Evolutionary conservation across 2,329 filamentous ascomycete genomes (phyloP), one percentile per base, ranked within the genome.

Genomic region (Bipolaris oryzae): DNA sequence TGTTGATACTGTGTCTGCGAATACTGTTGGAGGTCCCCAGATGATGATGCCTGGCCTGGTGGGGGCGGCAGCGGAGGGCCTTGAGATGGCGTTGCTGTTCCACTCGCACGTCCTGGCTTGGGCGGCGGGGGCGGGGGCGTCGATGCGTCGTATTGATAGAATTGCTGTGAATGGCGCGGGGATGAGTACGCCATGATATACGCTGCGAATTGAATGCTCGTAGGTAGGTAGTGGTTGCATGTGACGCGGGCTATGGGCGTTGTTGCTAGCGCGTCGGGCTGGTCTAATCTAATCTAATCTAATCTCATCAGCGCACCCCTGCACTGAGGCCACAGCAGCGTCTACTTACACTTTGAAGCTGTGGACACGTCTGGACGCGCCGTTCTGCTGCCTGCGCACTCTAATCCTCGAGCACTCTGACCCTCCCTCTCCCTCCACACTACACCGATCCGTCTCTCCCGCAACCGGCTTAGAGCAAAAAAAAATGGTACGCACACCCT

Each of bases 101-200:
- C 73, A 52, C 73, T 78, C 7, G 75, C 77, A 39, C 77, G 78
- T 15, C 72, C 71, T 53, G 76, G 76, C 60, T 78, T 78, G 18
- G 77, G 77, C 18, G 80, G 80, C 18, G 81, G 81, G 9, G 80
- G 81, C 6, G 80, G 77, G 35, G 81, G 80, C 18, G 80, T 79
- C 13, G 79, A 77, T 35, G 77, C 66, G 63, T 81, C 76, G 68
- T 75, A 78, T 25, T 75, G 69, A 62, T 74, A 77, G 44, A 74
- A 72, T 42, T 65, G 64, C 48, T 75, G 74, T 13, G 74, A 76
- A 53, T 76, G 70, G 47, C 61, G 75, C 15, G 76, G 76, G 9
- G 75, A 76, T 49, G 75, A 72, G 61, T 69, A 76, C 7, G 75
- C 66, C 76, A 78, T 78, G 42, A 33, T 58, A 15, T 28, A 38